Conservation (phyloP, 106 monocot genomes). For the Allium cepa region DNA sequence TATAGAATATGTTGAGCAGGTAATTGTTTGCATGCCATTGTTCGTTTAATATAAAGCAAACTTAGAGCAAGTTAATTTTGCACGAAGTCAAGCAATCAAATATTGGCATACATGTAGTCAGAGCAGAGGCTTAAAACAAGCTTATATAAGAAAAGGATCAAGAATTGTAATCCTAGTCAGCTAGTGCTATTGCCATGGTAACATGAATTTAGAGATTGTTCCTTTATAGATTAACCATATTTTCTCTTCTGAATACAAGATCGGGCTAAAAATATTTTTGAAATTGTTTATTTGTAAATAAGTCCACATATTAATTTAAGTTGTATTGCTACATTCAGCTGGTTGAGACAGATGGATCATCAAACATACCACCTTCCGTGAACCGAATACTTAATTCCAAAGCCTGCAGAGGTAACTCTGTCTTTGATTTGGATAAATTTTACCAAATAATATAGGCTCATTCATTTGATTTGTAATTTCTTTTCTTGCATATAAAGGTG, state of each 20-base stretch:
- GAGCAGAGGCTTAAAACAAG: too few relatives aligned
- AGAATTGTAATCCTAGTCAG: too few relatives aligned
- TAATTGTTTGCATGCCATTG: slow-evolving; percentile 12
- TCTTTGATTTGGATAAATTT: not conserved
- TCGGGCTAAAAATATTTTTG: too few relatives aligned
- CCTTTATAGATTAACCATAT: not conserved
- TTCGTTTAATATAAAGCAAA: too few relatives aligned
- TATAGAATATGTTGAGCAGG: slow-evolving; percentile 84
- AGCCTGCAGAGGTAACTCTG: slow-evolving; percentile 84
- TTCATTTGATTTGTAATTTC: not conserved
- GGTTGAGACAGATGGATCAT: slow-evolving; percentile 89
- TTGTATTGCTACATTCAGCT: slow-evolving; percentile 39
- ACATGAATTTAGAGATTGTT: not conserved
- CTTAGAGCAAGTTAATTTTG: too few relatives aligned
- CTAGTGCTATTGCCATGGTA: too few relatives aligned
- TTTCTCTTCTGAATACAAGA: not conserved
- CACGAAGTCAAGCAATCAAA: too few relatives aligned
- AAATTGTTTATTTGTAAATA: too few relatives aligned
- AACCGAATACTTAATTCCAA: slow-evolving; percentile 78
- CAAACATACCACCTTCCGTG: slow-evolving; percentile 75
- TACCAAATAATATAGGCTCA: not conserved
- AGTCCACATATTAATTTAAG: not conserved
- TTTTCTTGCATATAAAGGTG: slow-evolving; percentile 39
- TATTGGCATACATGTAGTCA: too few relatives aligned
- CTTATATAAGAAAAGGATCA: too few relatives aligned